Evolutionary conservation across 2,329 filamentous ascomycete species (phyloP).

Genomic region (Fusarium sp.): DNA sequence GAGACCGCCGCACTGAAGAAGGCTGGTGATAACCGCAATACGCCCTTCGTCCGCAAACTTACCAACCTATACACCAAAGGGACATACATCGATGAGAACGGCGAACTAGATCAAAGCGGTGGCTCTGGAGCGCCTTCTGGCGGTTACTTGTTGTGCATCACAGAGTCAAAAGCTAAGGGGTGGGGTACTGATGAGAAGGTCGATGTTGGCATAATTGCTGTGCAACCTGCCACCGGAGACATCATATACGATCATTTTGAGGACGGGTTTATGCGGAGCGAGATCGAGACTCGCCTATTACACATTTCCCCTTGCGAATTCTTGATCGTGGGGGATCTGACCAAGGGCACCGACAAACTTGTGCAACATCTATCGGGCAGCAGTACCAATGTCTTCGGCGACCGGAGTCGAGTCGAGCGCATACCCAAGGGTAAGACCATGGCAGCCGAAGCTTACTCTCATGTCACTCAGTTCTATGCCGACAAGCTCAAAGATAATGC

Average conservation of each 20-base stretch:
- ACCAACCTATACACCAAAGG: conserved; percentile 98
- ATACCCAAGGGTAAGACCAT: conserved; percentile 81
- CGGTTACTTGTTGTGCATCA: conserved; percentile 96
- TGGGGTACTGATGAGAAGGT: conserved; percentile 93
- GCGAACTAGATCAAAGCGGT: conserved; percentile 72
- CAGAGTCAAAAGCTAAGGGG: conserved; percentile 82
- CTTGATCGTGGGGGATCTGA: conserved; percentile 89
- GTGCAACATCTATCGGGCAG: conserved; percentile 89
- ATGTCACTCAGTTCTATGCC: conserved; percentile 93
- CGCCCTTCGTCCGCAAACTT: conserved; percentile 90
- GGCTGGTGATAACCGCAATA: conserved; percentile 91
- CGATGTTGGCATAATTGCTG: conserved; percentile 88
- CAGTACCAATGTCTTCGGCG: conserved; percentile 91
- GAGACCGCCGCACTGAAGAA: conserved; percentile 97
- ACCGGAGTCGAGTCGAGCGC: conserved; percentile 86
- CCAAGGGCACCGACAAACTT: conserved; percentile 91
- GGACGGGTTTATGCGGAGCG: conserved; percentile 96
- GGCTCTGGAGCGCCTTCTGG: conserved; percentile 64
- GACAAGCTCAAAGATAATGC: conserved; percentile 77
- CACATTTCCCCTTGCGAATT: conserved; percentile 98
- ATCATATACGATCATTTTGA: conserved; percentile 97
- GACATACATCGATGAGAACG: conserved; percentile 94
- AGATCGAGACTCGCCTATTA: conserved; percentile 93
- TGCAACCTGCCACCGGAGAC: conserved; percentile 95
- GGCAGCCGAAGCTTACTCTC: conserved; percentile 84